Evolutionary conservation across 164 flowering plant species (phyloP), one percentile per base, ranked within the genome.

Genomic region (Annona squamosa): DNA sequence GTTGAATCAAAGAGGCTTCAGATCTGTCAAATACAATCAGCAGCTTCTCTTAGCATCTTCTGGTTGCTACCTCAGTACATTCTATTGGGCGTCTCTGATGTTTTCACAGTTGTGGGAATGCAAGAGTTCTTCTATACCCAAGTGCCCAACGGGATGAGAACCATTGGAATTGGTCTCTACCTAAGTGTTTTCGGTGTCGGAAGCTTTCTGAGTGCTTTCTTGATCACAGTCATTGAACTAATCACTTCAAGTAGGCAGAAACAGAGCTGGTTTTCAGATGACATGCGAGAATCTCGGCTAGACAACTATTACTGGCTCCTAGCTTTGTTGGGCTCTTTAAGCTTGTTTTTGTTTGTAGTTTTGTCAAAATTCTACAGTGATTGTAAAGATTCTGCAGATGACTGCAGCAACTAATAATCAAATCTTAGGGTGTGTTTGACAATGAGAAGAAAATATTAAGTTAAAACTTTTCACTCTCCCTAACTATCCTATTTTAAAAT

Each of bases 101-200:
- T 74, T 2, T 79, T 79, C 72, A 76, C 79, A 6, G 71, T 79
- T 16, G 75, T 73, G 4, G 75, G 75, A 5, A 46, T 76, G 74
- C 79, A 73, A 63, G 82, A 79, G 62, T 77, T 79, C 37, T 79
- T 76, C 77, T 79, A 79, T 18, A 70, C 74, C 48, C 80, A 80
- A 52, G 70, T 80, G 16, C 80, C 82, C 2, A 61, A 67, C 18
- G 75, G 63, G 37, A 12, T 80, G 75, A 71, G 78, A 62, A 80
- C 78, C 42, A 37, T 77, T n/a, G 82, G 80, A 7, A 47, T 72
- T 10, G 62, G 80, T 12, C 70, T 77, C 7, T 80, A 74, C 65
- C 67, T 77, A 5, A 80, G 82, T 61, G 65, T 74, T 1, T 71
- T 80, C 17, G 80, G 80, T 7, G 52, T 77, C 6, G 80, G 82